Percentiles rank a stretch among this genome's conserved stretches.
phyloP scores from a whole-genome alignment of 176 grass and related monocot genomes.

The Areca catechu region DNA sequence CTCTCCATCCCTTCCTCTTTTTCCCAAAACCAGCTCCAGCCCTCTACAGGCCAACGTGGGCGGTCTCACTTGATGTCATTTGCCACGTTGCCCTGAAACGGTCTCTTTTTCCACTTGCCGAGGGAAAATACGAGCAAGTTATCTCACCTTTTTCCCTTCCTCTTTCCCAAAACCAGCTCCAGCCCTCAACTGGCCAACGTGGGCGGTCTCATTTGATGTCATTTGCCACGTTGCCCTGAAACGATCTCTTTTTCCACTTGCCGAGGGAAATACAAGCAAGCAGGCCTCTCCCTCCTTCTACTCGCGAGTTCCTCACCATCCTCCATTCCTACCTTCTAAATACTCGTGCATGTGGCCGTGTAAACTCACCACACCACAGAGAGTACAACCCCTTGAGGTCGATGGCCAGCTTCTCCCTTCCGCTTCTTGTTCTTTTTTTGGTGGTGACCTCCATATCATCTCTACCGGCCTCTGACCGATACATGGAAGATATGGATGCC shows the following conservation, averaged over 20 bases:
- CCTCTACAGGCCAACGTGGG: background rate
- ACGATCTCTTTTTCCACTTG: background rate
- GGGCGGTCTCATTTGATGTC: background rate
- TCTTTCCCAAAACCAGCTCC: background rate
- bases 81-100: too few relatives aligned
- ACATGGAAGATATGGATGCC: constrained; percentile 26
- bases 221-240: background rate
- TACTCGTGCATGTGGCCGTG: constrained; percentile 32
- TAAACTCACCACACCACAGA: constrained; percentile 15
- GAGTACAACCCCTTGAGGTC: constrained; percentile 5
- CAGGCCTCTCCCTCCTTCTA: background rate
- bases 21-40: background rate
- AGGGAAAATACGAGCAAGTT: too few relatives aligned
- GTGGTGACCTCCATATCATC: constrained; percentile 5
- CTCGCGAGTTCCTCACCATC: background rate
- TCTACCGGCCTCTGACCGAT: constrained; percentile 7
- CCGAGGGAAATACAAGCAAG: too few relatives aligned
- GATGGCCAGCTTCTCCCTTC: constrained; percentile 8
- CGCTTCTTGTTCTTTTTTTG: background rate
- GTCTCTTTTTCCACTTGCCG: background rate
- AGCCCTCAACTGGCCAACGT: background rate
- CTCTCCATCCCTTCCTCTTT: too few relatives aligned
- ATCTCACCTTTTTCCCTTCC: background rate
- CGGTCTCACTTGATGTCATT: background rate
- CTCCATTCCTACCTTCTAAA: constrained; percentile 22